phyloP scores from a whole-genome alignment of 208 protist species.

The Vickermania ingenoplastis region DNA sequence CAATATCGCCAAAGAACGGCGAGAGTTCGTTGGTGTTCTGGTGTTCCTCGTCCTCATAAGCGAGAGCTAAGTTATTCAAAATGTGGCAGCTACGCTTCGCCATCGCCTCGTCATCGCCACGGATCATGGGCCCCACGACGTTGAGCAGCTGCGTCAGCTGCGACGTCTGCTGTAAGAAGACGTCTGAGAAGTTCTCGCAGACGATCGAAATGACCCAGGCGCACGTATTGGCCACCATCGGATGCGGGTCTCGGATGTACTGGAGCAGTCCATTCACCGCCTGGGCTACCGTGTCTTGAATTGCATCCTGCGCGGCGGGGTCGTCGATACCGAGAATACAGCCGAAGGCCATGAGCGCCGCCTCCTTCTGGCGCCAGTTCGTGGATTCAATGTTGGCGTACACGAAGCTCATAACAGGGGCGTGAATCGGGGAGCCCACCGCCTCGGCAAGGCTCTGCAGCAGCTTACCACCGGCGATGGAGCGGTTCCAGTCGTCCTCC shows the following conservation, averaged over 20 bases:
- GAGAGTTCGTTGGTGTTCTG: slow-evolving; percentile 79
- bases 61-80: slow-evolving; percentile 90
- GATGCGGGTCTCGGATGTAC: slow-evolving; percentile 73
- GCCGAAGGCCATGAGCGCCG: slow-evolving; percentile 92
- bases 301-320: slow-evolving; percentile 26
- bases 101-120: slow-evolving; percentile 38
- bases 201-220: slow-evolving; percentile 93
- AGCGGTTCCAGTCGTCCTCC: slow-evolving; percentile 93
- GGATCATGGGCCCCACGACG: slow-evolving; percentile 55
- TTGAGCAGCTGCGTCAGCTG: slow-evolving; percentile 71
- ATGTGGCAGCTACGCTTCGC: slow-evolving; percentile 90
- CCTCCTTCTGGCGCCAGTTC: slow-evolving; percentile 94
- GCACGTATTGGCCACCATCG: slow-evolving; percentile 89
- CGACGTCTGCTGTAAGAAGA: slow-evolving; percentile 39
- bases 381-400: slow-evolving; percentile 79
- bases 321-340: slow-evolving; percentile 93
- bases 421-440: slow-evolving; percentile 58
- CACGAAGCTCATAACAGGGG: slow-evolving; percentile 91
- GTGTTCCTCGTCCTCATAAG: slow-evolving; percentile 64
- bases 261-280: slow-evolving; percentile 81
- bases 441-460: slow-evolving; percentile 80
- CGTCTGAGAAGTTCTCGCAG: slow-evolving; percentile 84
- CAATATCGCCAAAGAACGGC: slow-evolving; percentile 70
- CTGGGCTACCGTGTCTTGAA: slow-evolving; percentile 85
- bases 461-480: slow-evolving; percentile 88